These are phyloP conservation scores for Colletotrichum endophyticum DNA, from an alignment of 2,329 filamentous ascomycete genomes.

Conservation along the genomic window DNA sequence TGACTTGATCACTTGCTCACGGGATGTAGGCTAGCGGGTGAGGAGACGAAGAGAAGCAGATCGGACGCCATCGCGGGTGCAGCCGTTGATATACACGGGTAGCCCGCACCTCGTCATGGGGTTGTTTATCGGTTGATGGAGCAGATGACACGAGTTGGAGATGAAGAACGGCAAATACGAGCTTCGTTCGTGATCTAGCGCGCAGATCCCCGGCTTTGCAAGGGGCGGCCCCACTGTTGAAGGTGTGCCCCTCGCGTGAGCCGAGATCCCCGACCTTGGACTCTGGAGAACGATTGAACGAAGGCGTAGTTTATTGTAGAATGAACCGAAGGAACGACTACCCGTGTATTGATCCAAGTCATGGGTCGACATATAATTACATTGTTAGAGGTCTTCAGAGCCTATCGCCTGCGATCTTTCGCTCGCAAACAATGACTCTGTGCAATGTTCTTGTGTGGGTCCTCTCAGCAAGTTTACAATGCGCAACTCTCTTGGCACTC, in stretches of 20 bases:
- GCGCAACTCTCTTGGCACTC: background rate
- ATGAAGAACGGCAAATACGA: slow-evolving; percentile 14
- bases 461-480: background rate
- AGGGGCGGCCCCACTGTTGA: background rate
- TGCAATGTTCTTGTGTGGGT: background rate
- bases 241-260: background rate
- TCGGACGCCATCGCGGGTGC: background rate
- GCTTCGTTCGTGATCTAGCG: slow-evolving; percentile 1
- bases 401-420: fast-evolving
- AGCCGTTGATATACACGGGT: background rate
- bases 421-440: background rate
- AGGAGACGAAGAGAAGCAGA: background rate
- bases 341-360: background rate
- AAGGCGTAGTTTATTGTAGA: background rate
- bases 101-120: background rate
- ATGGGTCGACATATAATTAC: background rate
- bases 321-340: background rate
- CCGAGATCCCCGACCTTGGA: background rate
- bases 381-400: fast-evolving
- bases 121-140: background rate
- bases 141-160: background rate
- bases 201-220: slow-evolving; percentile 1
- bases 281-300: background rate
- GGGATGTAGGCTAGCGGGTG: background rate
- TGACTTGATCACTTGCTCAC: slow-evolving; percentile 2